Conservation (phyloP, 1,284 basidiomycete species). For the Ustilago hordei region DNA sequence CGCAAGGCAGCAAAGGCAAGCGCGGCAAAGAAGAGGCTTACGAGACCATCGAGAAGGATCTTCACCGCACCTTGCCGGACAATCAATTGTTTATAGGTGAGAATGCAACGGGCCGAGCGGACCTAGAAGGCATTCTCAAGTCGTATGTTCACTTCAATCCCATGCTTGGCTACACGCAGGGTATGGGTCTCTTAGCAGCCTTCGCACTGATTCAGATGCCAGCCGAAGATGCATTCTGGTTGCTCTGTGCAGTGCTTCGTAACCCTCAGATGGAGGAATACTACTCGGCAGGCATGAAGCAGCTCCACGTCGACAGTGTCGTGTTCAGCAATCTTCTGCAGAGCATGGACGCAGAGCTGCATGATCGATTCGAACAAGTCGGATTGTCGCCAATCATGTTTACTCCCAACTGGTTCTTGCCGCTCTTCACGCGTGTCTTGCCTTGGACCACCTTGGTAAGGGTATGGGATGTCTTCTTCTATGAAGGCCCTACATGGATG, state of each 20-base stretch:
- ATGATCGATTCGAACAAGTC: constrained; percentile 51
- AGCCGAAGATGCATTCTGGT: constrained; percentile 92
- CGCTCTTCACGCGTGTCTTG: constrained; percentile 81
- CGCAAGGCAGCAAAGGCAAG: constrained; percentile 52
- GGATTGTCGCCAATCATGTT: constrained; percentile 65
- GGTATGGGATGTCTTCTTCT: constrained; percentile 86
- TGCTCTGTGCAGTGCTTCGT: constrained; percentile 78
- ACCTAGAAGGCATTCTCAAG: constrained; percentile 65
- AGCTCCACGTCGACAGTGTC: constrained; percentile 83
- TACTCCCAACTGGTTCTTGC: constrained; percentile 67
- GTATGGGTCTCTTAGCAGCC: constrained; percentile 81
- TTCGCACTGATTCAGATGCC: constrained; percentile 83
- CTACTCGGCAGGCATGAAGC: constrained; percentile 78
- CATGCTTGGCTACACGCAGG: constrained; percentile 72
- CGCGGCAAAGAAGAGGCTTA: constrained; percentile 60
- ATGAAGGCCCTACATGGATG: constrained; percentile 80
- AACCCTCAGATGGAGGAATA: constrained; percentile 73
- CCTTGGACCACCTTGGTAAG: constrained; percentile 81
- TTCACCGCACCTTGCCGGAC: constrained; percentile 63
- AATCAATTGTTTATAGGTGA: constrained; percentile 62
- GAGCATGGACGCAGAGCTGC: constrained; percentile 74
- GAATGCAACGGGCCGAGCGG: constrained; percentile 58
- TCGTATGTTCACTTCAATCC: constrained; percentile 71
- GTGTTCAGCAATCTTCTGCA: constrained; percentile 83
- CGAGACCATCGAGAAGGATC: constrained; percentile 66